phyloP scores from a whole-genome alignment of 257 asterid genomes.

The Solanum piurae region DNA sequence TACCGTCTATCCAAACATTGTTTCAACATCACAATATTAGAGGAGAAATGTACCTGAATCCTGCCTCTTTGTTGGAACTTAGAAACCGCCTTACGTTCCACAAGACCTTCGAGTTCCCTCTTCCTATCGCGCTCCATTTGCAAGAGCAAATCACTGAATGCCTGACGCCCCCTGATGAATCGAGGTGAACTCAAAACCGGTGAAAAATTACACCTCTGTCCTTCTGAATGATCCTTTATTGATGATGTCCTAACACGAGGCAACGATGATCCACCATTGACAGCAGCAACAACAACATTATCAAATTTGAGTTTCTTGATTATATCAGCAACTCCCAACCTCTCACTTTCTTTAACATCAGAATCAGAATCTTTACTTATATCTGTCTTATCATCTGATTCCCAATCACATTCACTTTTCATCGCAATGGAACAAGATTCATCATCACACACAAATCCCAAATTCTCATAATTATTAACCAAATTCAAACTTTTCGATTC shows the following conservation, averaged over 20 bases:
- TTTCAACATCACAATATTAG: not conserved
- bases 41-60: constrained; percentile 39
- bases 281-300: not conserved
- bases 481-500: constrained; percentile 12
- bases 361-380: constrained; percentile 28
- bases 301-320: constrained; percentile 36
- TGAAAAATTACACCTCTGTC: constrained; percentile 10
- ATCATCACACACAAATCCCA: not conserved
- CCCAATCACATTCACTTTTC: constrained; percentile 40
- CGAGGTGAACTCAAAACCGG: constrained; percentile 37
- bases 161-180: constrained; percentile 66
- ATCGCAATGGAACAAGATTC: not conserved
- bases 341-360: constrained; percentile 55
- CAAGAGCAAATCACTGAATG: constrained; percentile 42
- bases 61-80: constrained; percentile 71
- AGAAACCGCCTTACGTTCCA: constrained; percentile 42
- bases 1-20: not conserved
- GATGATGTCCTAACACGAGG: constrained; percentile 23
- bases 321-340: constrained; percentile 61
- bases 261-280: constrained; percentile 10
- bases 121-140: constrained; percentile 53
- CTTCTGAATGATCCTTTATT: constrained; percentile 30
- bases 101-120: constrained; percentile 47
- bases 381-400: constrained; percentile 37
- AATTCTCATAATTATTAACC: not conserved